Percentiles rank a stretch among this genome's conserved stretches.
Conservation (phyloP, 2,329 filamentous ascomycete species). For the Pseudofabraea citricarpa region DNA sequence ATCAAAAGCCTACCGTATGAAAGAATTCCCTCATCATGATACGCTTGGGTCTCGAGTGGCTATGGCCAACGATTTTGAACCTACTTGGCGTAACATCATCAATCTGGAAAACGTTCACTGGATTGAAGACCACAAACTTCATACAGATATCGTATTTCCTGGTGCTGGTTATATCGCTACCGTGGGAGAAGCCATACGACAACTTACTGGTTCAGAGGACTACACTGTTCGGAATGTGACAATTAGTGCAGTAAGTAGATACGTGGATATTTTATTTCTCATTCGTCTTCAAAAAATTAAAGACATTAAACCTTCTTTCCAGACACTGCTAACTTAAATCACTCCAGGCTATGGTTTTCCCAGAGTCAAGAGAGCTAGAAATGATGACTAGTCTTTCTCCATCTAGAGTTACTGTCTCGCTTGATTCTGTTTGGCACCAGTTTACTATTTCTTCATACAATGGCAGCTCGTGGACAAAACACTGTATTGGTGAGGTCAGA, state of each 20-base stretch:
- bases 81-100: neutral
- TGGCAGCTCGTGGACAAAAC: slow-evolving; percentile 20
- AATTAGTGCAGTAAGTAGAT: slow-evolving; percentile 1
- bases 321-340: no score
- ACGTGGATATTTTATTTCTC: no score
- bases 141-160: slow-evolving; percentile 43
- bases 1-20: neutral
- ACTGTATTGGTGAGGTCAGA: slow-evolving; percentile 19
- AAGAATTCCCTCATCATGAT: slow-evolving; percentile 24
- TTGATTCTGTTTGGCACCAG: slow-evolving; percentile 4
- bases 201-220: slow-evolving; percentile 13
- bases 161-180: slow-evolving; percentile 33
- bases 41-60: slow-evolving; percentile 25
- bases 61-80: neutral
- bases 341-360: no score
- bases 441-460: slow-evolving; percentile 22
- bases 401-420: no score
- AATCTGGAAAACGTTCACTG: slow-evolving; percentile 34
- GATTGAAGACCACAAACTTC: slow-evolving; percentile 43
- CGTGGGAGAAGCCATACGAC: slow-evolving; percentile 8
- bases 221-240: slow-evolving; percentile 5
- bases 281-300: no score
- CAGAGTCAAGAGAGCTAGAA: no score
- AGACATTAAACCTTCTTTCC: no score
- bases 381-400: no score